These are phyloP conservation scores for Galeopsis tetrahit DNA, from an alignment of 257 asterid genomes.

Conservation along the genomic window DNA sequence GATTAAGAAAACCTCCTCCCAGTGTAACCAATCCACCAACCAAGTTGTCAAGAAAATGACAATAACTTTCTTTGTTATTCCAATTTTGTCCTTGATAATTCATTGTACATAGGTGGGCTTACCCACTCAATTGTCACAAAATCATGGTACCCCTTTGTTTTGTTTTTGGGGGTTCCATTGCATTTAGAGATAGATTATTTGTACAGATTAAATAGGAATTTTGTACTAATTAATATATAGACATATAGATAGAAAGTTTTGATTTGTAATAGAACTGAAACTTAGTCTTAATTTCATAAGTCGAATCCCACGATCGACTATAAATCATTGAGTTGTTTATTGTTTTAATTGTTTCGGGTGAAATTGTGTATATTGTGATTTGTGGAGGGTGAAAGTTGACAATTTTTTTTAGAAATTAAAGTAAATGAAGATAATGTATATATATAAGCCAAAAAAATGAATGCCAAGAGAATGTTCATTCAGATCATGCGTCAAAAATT, in stretches of 20 bases:
- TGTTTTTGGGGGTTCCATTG: neutral
- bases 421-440: too few relatives aligned
- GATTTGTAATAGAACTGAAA: too few relatives aligned
- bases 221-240: neutral
- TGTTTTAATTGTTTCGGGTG: too few relatives aligned
- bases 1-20: constrained; percentile 47
- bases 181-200: neutral
- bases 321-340: too few relatives aligned
- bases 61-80: constrained; percentile 24
- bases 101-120: neutral
- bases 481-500: too few relatives aligned
- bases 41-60: constrained; percentile 45
- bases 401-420: too few relatives aligned
- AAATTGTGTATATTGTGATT: too few relatives aligned
- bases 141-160: neutral
- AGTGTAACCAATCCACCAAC: constrained; percentile 42
- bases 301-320: too few relatives aligned
- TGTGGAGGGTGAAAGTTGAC: too few relatives aligned
- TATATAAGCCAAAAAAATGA: too few relatives aligned
- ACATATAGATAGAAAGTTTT: neutral
- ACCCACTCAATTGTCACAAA: neutral
- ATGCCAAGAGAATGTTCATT: too few relatives aligned
- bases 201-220: constrained; percentile 10
- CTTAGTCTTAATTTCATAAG: too few relatives aligned
- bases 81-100: neutral